Evolutionary conservation across 2,329 filamentous ascomycete species (phyloP), one percentile per base, ranked within the genome.

Genomic region (Neopestalotiopsis rosae): DNA sequence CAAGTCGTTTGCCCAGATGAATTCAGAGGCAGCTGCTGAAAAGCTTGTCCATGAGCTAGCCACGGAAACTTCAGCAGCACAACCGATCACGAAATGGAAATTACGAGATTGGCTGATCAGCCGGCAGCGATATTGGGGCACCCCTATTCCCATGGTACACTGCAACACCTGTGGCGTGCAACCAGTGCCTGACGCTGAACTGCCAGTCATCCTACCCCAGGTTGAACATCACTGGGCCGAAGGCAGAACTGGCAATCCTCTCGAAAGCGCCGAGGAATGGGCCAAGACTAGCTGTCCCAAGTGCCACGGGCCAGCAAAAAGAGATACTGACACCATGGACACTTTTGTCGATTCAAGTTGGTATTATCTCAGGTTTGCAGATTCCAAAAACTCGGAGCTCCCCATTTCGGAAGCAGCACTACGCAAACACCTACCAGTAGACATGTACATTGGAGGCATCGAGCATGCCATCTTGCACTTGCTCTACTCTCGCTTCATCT

Each of bases 331-430:
- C 78, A 97, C 94, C 2, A 97, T 97, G 94, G 94, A 97, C 79
- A 97, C 94, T 0, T 97, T 97, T 81, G 94, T 97, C 70, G 94
- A 97, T 81, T 97, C 94, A 1, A 97, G 94, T 67, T 97, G 94
- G 94, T 97, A 97, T 79, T 97, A 91, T 76, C 89, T 95, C 81
- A 89, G 94, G 13, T 97, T 94, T 74, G 81, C 91, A 34, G 93
- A 97, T 74, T 84, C 92, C 1, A 83, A 89, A 20, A 95, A 96
- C 72, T 72, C 83, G 14, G 76, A 86, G 1, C 78, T 83, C 14
- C 90, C 89, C 0, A 90, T 97, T 71, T 89, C 89, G 0, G 81
- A 89, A n/a, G 81, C 85, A 20, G 85, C 85, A 12, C 88, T 88
- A 13, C 83, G 86, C 70, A 76, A 77, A 6, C 82, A 83, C 17